These are phyloP conservation scores for Quercus dentata DNA, from an alignment of 306 rosid species.

Conservation along the genomic window DNA sequence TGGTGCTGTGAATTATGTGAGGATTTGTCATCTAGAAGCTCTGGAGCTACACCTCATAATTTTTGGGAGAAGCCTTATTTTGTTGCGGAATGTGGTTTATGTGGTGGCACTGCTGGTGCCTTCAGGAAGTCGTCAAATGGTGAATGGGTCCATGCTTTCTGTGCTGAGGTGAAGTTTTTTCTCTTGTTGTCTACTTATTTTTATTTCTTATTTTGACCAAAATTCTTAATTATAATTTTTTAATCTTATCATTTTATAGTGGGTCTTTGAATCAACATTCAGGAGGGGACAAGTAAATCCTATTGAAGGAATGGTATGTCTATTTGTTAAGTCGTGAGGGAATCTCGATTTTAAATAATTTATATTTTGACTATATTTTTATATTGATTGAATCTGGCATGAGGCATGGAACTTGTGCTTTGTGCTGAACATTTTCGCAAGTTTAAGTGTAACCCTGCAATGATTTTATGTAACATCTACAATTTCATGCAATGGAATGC, in stretches of 20 bases:
- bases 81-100: conserved; percentile 82
- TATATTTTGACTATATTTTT: not conserved
- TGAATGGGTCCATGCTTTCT: conserved; percentile 97
- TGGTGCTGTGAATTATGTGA: conserved; percentile 98
- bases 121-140: conserved; percentile 88
- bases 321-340: conserved; percentile 4
- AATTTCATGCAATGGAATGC: conserved; percentile 21
- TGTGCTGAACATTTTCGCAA: not conserved
- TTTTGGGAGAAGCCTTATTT: conserved; percentile 80
- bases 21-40: conserved; percentile 49
- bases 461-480: not conserved
- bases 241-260: conserved; percentile 41
- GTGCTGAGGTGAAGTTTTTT: conserved; percentile 75
- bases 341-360: not conserved
- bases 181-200: not conserved
- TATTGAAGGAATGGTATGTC: conserved; percentile 87
- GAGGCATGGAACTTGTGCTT: conserved; percentile 1
- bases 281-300: conserved; percentile 79
- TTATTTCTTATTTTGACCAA: not conserved
- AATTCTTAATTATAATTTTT: conserved; percentile 1
- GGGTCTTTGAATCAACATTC: conserved; percentile 85
- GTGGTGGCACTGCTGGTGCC: conserved; percentile 92
- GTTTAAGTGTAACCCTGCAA: not conserved
- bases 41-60: conserved; percentile 56
- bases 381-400: not conserved